Conservation (phyloP, 768 basidiomycete genomes). For the Rossbeevera mucosa region DNA sequence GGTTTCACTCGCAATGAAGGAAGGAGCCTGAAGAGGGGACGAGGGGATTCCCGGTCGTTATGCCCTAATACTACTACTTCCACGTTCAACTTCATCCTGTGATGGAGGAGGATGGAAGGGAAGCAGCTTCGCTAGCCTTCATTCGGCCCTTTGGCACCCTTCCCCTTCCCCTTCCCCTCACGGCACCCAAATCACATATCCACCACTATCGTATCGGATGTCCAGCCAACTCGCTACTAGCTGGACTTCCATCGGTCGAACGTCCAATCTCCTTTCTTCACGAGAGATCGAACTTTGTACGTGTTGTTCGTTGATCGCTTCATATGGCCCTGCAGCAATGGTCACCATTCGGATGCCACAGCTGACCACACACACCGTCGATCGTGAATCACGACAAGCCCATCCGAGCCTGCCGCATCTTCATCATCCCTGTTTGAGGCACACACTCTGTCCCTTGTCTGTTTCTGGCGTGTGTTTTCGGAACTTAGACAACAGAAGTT, state of each 20-base stretch:
- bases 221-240: background rate
- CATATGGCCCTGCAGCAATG: background rate
- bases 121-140: background rate
- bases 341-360: background rate
- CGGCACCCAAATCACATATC: background rate
- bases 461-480: background rate
- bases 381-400: conserved; percentile 19
- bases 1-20: conserved; percentile 19
- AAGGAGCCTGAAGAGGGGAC: background rate
- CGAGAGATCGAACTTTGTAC: conserved; percentile 34
- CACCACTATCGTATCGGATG: background rate
- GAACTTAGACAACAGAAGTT: background rate
- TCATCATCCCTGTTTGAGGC: conserved; percentile 24
- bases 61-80: conserved; percentile 9
- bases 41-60: conserved; percentile 10
- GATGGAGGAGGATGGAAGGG: background rate
- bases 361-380: conserved; percentile 15
- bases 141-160: background rate
- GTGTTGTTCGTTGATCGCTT: conserved; percentile 5
- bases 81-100: conserved; percentile 5
- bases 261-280: conserved; percentile 49
- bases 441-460: conserved; percentile 2
- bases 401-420: background rate
- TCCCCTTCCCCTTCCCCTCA: background rate
- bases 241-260: conserved; percentile 44